Conservation (phyloP, 768 basidiomycete species). For the Suillus tomentosus region DNA sequence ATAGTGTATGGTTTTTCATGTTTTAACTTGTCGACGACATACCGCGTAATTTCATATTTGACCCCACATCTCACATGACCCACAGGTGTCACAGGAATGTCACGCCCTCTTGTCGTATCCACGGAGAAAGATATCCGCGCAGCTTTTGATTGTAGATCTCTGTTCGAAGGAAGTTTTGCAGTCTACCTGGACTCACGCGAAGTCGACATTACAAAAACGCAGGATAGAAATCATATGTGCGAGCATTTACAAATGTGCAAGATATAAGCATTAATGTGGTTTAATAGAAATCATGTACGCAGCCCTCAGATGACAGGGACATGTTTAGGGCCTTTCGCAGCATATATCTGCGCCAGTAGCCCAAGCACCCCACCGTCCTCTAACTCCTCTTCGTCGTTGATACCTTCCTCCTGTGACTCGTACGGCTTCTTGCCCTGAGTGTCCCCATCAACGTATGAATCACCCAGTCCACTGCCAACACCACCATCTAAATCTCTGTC, state of each 20-base stretch:
- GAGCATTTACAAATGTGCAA: not conserved
- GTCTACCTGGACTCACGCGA: not conserved
- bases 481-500: slow-evolving; percentile 55
- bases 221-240: not conserved
- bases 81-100: not conserved
- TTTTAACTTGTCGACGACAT: not conserved
- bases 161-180: not conserved
- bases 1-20: not conserved
- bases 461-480: slow-evolving; percentile 62
- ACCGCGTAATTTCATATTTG: not conserved
- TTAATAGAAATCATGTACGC: not conserved
- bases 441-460: slow-evolving; percentile 75
- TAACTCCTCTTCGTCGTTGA: slow-evolving; percentile 62
- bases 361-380: slow-evolving; percentile 86
- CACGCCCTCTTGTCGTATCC: not conserved
- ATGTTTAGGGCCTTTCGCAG: slow-evolving; percentile 50
- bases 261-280: not conserved
- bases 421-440: slow-evolving; percentile 41
- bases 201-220: not conserved
- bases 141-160: not conserved
- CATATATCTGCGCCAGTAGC: slow-evolving; percentile 85
- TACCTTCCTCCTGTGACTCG: slow-evolving; percentile 47
- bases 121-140: not conserved
- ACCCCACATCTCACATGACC: not conserved
- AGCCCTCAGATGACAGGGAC: slow-evolving; percentile 44